phyloP scores from a whole-genome alignment of 192 early-diverging fungal genomes.

The Umbelopsis sp. region DNA sequence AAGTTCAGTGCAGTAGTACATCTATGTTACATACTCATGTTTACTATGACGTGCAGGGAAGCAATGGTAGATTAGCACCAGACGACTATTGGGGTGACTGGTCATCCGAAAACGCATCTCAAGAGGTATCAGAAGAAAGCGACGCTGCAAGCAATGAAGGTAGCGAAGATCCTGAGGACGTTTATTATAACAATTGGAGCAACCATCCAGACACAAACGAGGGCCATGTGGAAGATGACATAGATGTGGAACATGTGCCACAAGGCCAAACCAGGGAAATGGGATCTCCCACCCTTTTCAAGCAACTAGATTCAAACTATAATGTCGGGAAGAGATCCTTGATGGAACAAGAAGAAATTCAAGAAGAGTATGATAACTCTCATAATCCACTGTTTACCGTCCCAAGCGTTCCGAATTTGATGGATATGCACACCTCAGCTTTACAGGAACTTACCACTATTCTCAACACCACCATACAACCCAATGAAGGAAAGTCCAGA shows the following conservation, averaged over 20 bases:
- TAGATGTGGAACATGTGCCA: not conserved
- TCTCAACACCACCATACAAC: constrained; percentile 31
- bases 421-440: constrained; percentile 32
- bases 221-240: not conserved
- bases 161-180: constrained; percentile 34
- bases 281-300: not conserved
- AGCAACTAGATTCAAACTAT: not conserved
- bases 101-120: constrained; percentile 31
- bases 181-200: constrained; percentile 37
- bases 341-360: constrained; percentile 30
- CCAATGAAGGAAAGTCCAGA: not conserved
- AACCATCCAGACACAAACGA: constrained; percentile 30
- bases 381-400: constrained; percentile 42
- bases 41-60: not conserved
- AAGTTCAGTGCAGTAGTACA: not conserved
- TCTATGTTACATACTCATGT: not conserved
- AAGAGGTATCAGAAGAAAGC: constrained; percentile 1
- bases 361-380: constrained; percentile 43
- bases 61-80: constrained; percentile 16
- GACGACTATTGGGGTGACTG: constrained; percentile 45
- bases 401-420: constrained; percentile 40
- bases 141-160: not conserved
- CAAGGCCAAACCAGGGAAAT: not conserved
- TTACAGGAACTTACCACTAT: constrained; percentile 34
- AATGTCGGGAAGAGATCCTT: not conserved